These are phyloP conservation scores for Polyrhizophydium stewartii DNA, from an alignment of 371 early-diverging fungal genomes.

Conservation along the genomic window DNA sequence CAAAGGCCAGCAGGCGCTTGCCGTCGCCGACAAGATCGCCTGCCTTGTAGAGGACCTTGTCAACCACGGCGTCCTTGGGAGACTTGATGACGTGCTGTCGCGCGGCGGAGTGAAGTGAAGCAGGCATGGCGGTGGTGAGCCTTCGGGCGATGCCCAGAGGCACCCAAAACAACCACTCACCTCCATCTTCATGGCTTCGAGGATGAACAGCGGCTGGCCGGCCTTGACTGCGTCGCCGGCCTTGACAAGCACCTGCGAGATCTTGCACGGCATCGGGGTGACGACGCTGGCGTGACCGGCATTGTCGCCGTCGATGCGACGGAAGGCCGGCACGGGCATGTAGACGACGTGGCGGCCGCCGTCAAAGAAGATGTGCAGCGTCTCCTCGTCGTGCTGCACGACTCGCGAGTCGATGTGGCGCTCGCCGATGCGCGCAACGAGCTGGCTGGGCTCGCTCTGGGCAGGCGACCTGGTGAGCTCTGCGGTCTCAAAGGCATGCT, in stretches of 20 bases:
- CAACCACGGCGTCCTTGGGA: slow-evolving; percentile 70
- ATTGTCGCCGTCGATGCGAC: background rate
- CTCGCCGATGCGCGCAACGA: slow-evolving; percentile 54
- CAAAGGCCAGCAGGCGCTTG: slow-evolving; percentile 73
- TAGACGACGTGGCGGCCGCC: slow-evolving; percentile 14
- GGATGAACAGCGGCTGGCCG: slow-evolving; percentile 74
- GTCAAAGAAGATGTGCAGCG: slow-evolving; percentile 1
- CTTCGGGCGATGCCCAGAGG: background rate
- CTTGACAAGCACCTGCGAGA: slow-evolving; percentile 66
- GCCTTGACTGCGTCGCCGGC: slow-evolving; percentile 81
- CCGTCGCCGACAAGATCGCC: slow-evolving; percentile 90
- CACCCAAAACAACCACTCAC: slow-evolving; percentile 19
- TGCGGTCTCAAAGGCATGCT: background rate
- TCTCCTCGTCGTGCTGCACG: slow-evolving; percentile 6
- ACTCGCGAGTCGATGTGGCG: slow-evolving; percentile 53
- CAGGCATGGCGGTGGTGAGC: background rate
- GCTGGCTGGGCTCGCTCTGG: background rate
- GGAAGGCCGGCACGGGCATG: slow-evolving; percentile 56
- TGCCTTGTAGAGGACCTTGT: slow-evolving; percentile 69
- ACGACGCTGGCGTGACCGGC: slow-evolving; percentile 63
- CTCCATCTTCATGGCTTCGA: slow-evolving; percentile 99
- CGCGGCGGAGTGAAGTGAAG: background rate
- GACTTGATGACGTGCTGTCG: slow-evolving; percentile 77
- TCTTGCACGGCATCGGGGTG: slow-evolving; percentile 97
- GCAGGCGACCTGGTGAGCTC: background rate